Conservation (phyloP, 208 protist species). For the Crithidia thermophila region DNA sequence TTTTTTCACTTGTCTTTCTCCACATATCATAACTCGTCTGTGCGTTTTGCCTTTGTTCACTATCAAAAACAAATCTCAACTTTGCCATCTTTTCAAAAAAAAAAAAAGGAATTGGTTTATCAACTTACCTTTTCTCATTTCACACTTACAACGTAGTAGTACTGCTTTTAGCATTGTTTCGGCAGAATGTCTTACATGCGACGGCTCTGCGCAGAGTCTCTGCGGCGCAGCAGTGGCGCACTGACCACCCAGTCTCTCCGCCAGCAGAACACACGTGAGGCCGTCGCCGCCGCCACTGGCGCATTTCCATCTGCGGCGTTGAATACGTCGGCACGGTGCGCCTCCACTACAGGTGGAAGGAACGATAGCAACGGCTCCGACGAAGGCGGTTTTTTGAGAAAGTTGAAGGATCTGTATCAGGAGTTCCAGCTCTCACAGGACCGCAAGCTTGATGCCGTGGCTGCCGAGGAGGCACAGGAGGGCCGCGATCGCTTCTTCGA, state of each 20-base stretch:
- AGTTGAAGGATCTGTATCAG: constrained; percentile 34
- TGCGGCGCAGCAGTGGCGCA: background rate
- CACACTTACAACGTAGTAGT: background rate
- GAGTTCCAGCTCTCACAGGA: constrained; percentile 57
- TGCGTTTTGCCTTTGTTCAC: no score
- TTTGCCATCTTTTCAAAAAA: no score
- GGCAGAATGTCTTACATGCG: background rate
- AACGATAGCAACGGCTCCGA: background rate
- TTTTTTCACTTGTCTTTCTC: no score
- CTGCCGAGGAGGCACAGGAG: constrained; percentile 14
- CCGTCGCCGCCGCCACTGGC: background rate
- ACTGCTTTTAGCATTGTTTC: background rate
- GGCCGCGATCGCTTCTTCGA: constrained; percentile 5
- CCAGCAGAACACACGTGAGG: no score
- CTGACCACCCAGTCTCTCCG: background rate
- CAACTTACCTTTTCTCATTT: background rate
- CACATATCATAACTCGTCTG: no score
- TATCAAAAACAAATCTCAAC: no score
- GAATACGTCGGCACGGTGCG: background rate
- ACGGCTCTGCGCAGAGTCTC: background rate
- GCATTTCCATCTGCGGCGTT: background rate
- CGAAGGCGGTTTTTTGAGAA: constrained; percentile 24
- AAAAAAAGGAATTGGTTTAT: no score
- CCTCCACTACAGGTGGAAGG: background rate
- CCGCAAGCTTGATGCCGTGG: constrained; percentile 42